phyloP scores from a whole-genome alignment of 805 yeast genomes.

The Priceomyces fermenticarens region DNA sequence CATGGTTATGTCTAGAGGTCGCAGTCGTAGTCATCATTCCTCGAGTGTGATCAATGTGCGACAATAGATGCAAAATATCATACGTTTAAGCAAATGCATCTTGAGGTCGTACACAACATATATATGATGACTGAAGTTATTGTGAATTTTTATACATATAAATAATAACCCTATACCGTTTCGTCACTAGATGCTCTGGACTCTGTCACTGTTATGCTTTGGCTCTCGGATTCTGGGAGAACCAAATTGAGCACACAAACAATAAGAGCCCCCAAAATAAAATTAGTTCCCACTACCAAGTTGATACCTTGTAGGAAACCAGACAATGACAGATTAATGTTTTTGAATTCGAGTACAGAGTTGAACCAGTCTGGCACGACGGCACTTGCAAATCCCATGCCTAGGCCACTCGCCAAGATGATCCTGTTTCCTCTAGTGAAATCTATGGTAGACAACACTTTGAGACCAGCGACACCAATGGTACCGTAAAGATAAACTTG shows the following conservation, averaged over 20 bases:
- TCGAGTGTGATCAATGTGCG: too few relatives aligned
- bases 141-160: too few relatives aligned
- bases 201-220: too few relatives aligned
- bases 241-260: conserved; percentile 1
- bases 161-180: too few relatives aligned
- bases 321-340: not conserved
- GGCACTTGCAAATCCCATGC: conserved; percentile 2
- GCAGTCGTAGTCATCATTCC: too few relatives aligned
- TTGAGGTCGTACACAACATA: too few relatives aligned
- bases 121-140: too few relatives aligned
- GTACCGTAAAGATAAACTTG: conserved; percentile 4
- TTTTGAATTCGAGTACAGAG: not conserved
- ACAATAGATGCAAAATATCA: too few relatives aligned
- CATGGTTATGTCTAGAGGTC: too few relatives aligned
- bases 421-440: conserved; percentile 2
- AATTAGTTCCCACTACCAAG: conserved; percentile 2
- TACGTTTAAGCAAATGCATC: too few relatives aligned
- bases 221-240: not conserved
- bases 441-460: conserved; percentile 1
- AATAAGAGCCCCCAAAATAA: conserved; percentile 2
- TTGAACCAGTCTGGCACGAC: conserved; percentile 4
- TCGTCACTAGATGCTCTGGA: too few relatives aligned
- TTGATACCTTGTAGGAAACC: conserved; percentile 3
- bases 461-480: conserved; percentile 3
- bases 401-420: conserved; percentile 2